Conservation (phyloP, 73 alveolate species). For the Stentor coeruleus region DNA sequence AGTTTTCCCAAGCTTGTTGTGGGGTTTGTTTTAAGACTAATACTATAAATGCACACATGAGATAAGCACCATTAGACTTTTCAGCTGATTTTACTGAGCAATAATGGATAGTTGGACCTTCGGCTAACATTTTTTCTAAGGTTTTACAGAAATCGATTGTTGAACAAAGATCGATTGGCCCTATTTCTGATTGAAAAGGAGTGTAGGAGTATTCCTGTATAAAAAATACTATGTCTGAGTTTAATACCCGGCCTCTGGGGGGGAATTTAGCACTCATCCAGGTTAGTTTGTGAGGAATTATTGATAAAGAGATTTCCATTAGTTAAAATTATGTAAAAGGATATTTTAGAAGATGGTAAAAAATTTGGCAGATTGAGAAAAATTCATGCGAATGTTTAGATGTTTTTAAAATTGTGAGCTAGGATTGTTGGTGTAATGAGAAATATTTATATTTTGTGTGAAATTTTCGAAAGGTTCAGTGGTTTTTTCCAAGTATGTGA, state of each 20-base stretch:
- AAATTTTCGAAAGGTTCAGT: conserved; percentile 95
- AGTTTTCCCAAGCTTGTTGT: conserved; percentile 53
- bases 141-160: conserved; percentile 17
- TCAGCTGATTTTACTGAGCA: conserved; percentile 25
- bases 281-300: conserved; percentile 12
- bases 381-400: too few relatives aligned
- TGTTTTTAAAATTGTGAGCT: too few relatives aligned
- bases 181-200: background rate
- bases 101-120: conserved; percentile 34
- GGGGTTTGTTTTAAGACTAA: conserved; percentile 48
- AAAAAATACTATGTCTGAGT: background rate
- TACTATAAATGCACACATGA: conserved; percentile 76
- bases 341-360: too few relatives aligned
- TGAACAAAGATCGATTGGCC: background rate
- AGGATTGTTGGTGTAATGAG: too few relatives aligned
- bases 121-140: background rate
- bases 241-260: background rate
- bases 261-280: background rate
- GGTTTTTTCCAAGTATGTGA: conserved; percentile 75
- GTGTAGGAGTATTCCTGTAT: background rate
- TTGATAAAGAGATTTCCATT: conserved; percentile 4
- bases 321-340: too few relatives aligned
- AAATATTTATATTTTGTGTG: too few relatives aligned
- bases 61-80: conserved; percentile 37
- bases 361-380: too few relatives aligned